A percentile compares a stretch with the other conserved stretches of the same genome.
Conservation (phyloP, 2,329 filamentous ascomycete genomes). For the Aspergillus alliaceus region DNA sequence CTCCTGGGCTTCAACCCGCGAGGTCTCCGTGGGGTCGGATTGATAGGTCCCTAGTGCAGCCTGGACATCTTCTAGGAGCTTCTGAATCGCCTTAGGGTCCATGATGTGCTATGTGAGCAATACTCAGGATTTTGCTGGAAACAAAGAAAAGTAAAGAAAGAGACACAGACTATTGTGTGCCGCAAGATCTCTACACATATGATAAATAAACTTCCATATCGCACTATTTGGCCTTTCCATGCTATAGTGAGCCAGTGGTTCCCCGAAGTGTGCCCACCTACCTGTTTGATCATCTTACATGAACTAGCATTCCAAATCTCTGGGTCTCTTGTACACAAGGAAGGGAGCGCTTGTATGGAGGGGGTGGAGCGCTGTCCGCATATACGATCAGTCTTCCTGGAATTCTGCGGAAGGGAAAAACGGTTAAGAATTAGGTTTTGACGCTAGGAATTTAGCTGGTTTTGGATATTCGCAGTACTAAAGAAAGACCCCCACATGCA, state of each 20-base stretch:
- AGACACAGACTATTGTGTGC: not conserved
- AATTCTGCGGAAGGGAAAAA: too few species aligned
- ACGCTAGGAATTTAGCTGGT: too few species aligned
- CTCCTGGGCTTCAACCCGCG: slow-evolving; percentile 16
- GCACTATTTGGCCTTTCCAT: too few species aligned
- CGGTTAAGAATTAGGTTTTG: too few species aligned
- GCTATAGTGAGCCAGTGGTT: not conserved
- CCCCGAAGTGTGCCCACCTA: not conserved
- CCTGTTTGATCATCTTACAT: not conserved
- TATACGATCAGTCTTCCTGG: too few species aligned
- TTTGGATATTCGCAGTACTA: too few species aligned
- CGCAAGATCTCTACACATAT: not conserved
- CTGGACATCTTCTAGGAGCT: slow-evolving; percentile 8
- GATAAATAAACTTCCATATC: too few species aligned
- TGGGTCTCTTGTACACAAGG: too few species aligned
- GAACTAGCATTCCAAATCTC: too few species aligned
- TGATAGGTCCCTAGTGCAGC: slow-evolving; percentile 12
- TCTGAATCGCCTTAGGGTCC: slow-evolving; percentile 10
- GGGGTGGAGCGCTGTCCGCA: too few species aligned
- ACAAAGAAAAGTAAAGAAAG: not conserved
- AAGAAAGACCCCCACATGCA: too few species aligned
- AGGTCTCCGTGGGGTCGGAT: slow-evolving; percentile 6
- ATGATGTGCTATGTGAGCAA: slow-evolving; percentile 1
- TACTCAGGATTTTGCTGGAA: not conserved
- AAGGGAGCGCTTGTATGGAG: too few species aligned